Evolutionary conservation across 78 protist species (phyloP).

Genomic region (slime mould (Dictyostelium discoideum)): dicty_2.7 NC_007088.5:4146501-4147000

Average conservation of each 20-base stretch:
- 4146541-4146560: conserved; percentile 65
- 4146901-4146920: conserved; percentile 85
- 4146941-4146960: conserved; percentile 80
- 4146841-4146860: conserved; percentile 87
- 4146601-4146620: background rate
- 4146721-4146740: conserved; percentile 81
- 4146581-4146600: background rate
- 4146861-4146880: conserved; percentile 86
- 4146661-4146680: conserved; percentile 45
- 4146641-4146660: conserved; percentile 87
- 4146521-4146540: conserved; percentile 80
- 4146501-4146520: conserved; percentile 54
- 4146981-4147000: conserved; percentile 55
- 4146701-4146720: conserved; percentile 86
- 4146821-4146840: conserved; percentile 27
- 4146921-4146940: conserved; percentile 81
- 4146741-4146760: background rate
- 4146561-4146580: conserved; percentile 47
- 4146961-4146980: conserved; percentile 65
- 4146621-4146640: background rate
- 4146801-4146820: background rate
- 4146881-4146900: conserved; percentile 82
- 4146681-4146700: conserved; percentile 79
- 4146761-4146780: no score
- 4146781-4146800: background rate